Evolutionary conservation across 2,329 filamentous ascomycete genomes (phyloP).

Genomic region (Apiospora malaysiana): DNA sequence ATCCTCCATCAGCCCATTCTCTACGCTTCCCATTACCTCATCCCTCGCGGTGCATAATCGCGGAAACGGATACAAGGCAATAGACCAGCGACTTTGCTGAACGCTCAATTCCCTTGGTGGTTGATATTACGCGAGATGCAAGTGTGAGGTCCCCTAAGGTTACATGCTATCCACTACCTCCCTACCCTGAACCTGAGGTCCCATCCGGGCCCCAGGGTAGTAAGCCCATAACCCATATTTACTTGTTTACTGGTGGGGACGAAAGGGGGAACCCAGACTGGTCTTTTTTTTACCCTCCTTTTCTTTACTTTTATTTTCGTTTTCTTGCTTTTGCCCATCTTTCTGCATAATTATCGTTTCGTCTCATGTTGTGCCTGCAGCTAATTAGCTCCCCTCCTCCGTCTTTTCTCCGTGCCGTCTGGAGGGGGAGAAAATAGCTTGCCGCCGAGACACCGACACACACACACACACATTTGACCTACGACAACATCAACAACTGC

Average conservation of each 20-base stretch:
- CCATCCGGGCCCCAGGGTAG: neutral
- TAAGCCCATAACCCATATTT: neutral
- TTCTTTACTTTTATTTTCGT: neutral
- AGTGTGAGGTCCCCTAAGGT: slow-evolving; percentile 3
- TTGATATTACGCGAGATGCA: neutral
- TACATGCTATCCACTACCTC: neutral
- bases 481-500: neutral
- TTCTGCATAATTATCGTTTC: neutral
- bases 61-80: neutral
- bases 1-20: neutral
- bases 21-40: neutral
- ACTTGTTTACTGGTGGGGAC: neutral
- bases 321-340: too few relatives aligned
- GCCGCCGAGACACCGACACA: neutral
- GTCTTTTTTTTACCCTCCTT: neutral
- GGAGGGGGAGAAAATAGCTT: neutral
- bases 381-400: neutral
- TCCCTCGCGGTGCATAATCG: neutral
- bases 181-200: neutral
- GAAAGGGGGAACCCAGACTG: neutral
- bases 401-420: slow-evolving; percentile 11
- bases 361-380: neutral
- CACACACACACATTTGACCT: neutral
- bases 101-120: neutral
- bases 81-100: neutral